Percentiles rank a stretch among this genome's conserved stretches.
These are phyloP conservation scores for Penicillium sp. DNA, from an alignment of 2,329 filamentous ascomycete species.

Conservation along the genomic window DNA sequence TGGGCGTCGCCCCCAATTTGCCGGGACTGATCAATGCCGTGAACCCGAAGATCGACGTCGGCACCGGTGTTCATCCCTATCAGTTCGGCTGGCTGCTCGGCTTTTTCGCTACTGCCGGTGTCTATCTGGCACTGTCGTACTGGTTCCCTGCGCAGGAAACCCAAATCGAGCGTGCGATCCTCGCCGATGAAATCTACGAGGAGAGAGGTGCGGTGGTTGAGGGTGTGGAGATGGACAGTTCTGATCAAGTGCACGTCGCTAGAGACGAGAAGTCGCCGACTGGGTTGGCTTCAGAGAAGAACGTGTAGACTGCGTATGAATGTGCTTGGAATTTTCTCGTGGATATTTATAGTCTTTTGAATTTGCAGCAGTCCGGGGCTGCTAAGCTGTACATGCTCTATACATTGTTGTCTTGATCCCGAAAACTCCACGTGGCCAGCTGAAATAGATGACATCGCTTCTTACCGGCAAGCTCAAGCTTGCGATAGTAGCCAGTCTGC, in stretches of 20 bases:
- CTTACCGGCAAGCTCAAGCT: not conserved
- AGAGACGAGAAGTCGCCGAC: constrained; percentile 2
- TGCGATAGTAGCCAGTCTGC: not conserved
- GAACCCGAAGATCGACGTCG: constrained; percentile 36
- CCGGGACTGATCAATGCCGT: constrained; percentile 54
- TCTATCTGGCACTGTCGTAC: constrained; percentile 55
- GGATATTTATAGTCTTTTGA: not conserved
- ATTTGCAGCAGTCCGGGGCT: not conserved
- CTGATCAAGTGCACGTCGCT: constrained; percentile 9
- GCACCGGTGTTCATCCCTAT: constrained; percentile 57
- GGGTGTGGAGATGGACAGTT: constrained; percentile 16
- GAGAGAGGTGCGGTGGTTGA: constrained; percentile 17
- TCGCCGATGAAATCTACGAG: constrained; percentile 40
- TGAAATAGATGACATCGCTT: not conserved
- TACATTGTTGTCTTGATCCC: not conserved
- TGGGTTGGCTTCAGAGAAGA: constrained; percentile 9
- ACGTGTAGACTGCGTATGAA: not conserved
- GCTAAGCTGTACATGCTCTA: not conserved
- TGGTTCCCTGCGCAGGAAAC: constrained; percentile 52
- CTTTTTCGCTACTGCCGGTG: constrained; percentile 54
- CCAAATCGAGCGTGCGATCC: constrained; percentile 41
- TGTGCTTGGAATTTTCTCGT: too few relatives aligned
- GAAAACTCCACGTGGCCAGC: not conserved
- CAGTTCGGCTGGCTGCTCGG: constrained; percentile 66
- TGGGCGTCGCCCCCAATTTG: constrained; percentile 56